A percentile compares a stretch with the other conserved stretches of the same genome.
Conservation (phyloP, 225 moss, liverwort and hornwort genomes). For the Sphagnum contortum region DNA sequence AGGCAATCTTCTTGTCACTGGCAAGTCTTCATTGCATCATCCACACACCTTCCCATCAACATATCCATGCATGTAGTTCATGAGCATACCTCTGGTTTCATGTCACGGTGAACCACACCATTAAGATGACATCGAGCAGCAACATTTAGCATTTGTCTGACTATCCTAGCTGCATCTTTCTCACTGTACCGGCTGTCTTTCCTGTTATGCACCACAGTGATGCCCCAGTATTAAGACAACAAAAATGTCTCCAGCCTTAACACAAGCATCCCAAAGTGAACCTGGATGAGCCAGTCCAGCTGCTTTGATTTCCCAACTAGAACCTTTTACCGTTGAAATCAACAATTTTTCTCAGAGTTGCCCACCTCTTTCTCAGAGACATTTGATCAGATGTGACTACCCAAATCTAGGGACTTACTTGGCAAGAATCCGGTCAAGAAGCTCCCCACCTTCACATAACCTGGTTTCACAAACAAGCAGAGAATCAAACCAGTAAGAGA, state of each 20-base stretch:
- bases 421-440: constrained; percentile 82
- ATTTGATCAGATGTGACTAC: too few species aligned
- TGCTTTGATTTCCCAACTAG: too few species aligned
- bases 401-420: constrained; percentile 32
- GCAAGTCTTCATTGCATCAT: too few species aligned
- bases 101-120: constrained; percentile 94
- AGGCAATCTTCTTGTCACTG: too few species aligned
- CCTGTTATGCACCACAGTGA: constrained; percentile 14
- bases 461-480: constrained; percentile 12
- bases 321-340: too few species aligned
- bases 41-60: background rate
- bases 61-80: too few species aligned
- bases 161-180: constrained; percentile 94
- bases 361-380: too few species aligned
- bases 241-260: too few species aligned
- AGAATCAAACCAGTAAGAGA: background rate
- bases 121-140: constrained; percentile 94
- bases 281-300: too few species aligned
- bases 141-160: constrained; percentile 94
- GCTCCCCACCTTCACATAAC: constrained; percentile 96
- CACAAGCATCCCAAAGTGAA: too few species aligned
- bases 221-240: too few species aligned
- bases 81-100: constrained; percentile 80
- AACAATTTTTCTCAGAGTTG: too few species aligned
- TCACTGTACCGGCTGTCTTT: constrained; percentile 93